Conservation (phyloP, 179 eudicot species). For the Silene vulgaris region DNA sequence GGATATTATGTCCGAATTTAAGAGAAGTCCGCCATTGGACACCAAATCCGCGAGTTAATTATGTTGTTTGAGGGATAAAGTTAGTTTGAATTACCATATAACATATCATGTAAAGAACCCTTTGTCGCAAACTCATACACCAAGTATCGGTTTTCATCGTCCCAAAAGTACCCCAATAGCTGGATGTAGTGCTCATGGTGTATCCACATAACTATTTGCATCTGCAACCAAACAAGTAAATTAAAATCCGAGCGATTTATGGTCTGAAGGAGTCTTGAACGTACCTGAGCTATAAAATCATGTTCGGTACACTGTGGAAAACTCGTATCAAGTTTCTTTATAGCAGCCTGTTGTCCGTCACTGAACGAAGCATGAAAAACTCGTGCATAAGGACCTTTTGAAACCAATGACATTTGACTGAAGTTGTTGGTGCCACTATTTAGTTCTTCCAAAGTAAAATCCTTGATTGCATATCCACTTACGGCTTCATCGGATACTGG, state of each 20-base stretch:
- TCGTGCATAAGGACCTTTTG: conserved; percentile 82
- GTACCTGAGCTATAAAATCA: conserved; percentile 67
- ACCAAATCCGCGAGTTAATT: too few relatives aligned
- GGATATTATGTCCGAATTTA: too few relatives aligned
- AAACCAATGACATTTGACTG: conserved; percentile 54
- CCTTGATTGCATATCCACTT: conserved; percentile 42
- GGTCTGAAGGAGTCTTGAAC: background rate
- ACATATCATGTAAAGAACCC: conserved; percentile 74
- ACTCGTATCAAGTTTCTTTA: conserved; percentile 61
- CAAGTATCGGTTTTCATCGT: conserved; percentile 51
- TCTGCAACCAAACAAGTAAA: conserved; percentile 32
- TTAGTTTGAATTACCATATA: conserved; percentile 49
- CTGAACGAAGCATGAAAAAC: conserved; percentile 50
- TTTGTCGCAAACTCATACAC: conserved; percentile 62
- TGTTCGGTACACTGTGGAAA: conserved; percentile 52
- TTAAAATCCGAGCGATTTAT: too few relatives aligned
- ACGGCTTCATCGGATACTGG: conserved; percentile 38
- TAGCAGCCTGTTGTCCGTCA: conserved; percentile 45
- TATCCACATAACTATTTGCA: conserved; percentile 26
- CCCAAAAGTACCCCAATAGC: conserved; percentile 66
- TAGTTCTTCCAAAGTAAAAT: conserved; percentile 46
- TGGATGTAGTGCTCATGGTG: conserved; percentile 64
- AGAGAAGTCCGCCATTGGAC: too few relatives aligned
- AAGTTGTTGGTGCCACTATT: conserved; percentile 53
- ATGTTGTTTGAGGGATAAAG: too few relatives aligned